Evolutionary conservation across 2,329 filamentous ascomycete genomes (phyloP).

Genomic region (Leptographium lundbergii): DNA sequence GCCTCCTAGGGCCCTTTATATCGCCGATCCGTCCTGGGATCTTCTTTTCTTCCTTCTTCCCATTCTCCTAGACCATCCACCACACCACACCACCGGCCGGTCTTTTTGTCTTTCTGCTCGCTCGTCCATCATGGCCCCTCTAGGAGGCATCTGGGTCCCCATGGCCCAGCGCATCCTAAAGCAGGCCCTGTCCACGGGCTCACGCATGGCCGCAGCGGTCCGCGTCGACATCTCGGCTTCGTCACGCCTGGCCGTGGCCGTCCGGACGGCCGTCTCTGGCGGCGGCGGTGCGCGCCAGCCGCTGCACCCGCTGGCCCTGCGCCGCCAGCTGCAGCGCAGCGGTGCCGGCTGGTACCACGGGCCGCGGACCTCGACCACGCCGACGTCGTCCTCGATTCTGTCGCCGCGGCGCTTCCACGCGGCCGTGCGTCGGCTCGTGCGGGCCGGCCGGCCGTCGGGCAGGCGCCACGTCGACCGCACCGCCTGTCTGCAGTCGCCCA

Average conservation of each 20-base stretch:
- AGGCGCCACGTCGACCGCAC: constrained; percentile 31
- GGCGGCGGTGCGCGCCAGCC: constrained; percentile 27
- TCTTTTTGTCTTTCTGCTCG: background rate
- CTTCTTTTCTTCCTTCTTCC: background rate
- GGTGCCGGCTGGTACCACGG: constrained; percentile 22
- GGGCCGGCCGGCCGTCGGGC: constrained; percentile 23
- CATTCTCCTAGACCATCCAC: background rate
- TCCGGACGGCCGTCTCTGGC: constrained; percentile 21
- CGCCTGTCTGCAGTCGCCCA: constrained; percentile 35
- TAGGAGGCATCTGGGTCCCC: constrained; percentile 44
- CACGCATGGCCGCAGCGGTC: constrained; percentile 37
- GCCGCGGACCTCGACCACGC: constrained; percentile 26
- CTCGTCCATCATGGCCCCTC: constrained; percentile 36
- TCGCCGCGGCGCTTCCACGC: constrained; percentile 12
- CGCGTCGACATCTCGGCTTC: constrained; percentile 36
- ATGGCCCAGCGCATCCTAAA: constrained; percentile 42
- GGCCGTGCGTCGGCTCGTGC: constrained; percentile 34
- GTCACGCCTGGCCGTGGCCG: constrained; percentile 22
- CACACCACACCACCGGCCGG: too few species aligned
- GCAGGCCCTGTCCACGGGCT: constrained; percentile 28
- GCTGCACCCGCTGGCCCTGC: constrained; percentile 36
- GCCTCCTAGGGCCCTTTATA: background rate
- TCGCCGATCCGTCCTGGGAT: background rate
- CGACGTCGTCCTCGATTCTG: background rate
- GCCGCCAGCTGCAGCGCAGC: constrained; percentile 34